These are phyloP conservation scores for Coemansia sp. DNA, from an alignment of 192 early-diverging fungal species.

Conservation along the genomic window DNA sequence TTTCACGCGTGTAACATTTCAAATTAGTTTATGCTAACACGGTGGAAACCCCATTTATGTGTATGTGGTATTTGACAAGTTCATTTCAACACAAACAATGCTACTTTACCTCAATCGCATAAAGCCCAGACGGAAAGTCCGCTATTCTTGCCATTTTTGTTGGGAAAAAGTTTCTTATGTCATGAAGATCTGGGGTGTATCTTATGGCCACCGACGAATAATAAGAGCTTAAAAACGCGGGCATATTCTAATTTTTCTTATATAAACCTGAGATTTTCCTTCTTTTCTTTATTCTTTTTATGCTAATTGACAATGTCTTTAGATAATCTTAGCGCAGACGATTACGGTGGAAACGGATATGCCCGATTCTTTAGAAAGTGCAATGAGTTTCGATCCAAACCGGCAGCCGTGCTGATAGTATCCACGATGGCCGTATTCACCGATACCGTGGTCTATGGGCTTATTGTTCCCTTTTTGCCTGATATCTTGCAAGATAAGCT, in stretches of 20 bases:
- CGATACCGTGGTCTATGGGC: conserved; percentile 68
- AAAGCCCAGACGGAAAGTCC: no score
- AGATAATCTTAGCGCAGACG: conserved; percentile 12
- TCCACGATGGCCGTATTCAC: conserved; percentile 64
- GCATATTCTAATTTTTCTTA: background rate
- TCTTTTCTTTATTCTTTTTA: background rate
- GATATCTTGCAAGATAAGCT: conserved; percentile 62
- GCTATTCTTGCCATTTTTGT: no score
- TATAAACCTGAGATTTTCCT: background rate
- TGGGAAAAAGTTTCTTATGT: no score
- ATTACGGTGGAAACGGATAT: conserved; percentile 22
- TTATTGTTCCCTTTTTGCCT: conserved; percentile 69
- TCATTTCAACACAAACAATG: no score
- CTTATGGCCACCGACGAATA: no score
- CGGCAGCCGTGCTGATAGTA: conserved; percentile 40
- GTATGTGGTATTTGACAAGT: no score
- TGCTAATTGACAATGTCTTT: background rate
- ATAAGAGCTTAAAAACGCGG: no score
- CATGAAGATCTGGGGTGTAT: no score
- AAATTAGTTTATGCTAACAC: no score
- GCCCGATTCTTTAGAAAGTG: conserved; percentile 26
- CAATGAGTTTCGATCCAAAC: conserved; percentile 44
- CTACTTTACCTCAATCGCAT: no score
- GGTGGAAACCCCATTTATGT: no score
- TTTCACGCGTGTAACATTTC: no score